Evolutionary conservation across 164 flowering plant species (phyloP).

Genomic region (Pachysandra terminalis): DNA sequence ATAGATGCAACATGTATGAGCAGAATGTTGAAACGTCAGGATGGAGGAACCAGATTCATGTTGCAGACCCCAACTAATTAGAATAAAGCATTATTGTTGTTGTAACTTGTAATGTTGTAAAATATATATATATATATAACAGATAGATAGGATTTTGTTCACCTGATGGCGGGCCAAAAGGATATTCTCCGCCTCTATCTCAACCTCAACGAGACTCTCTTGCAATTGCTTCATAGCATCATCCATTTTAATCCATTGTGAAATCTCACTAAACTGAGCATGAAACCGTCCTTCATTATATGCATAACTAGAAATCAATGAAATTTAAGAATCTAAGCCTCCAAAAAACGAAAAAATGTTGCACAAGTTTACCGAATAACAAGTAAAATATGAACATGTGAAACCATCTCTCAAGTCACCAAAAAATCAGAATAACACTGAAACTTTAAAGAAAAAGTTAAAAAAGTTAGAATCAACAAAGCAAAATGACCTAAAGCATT

Average conservation of each 20-base stretch:
- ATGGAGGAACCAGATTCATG: no score
- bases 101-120: no score
- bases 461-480: no score
- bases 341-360: no score
- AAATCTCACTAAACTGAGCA: not conserved
- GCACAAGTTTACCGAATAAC: not conserved
- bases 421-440: not conserved
- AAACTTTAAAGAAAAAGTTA: not conserved
- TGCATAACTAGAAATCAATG: not conserved
- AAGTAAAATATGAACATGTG: not conserved
- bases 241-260: constrained; percentile 39
- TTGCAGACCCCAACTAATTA: not conserved
- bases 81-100: no score
- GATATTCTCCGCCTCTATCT: constrained; percentile 73
- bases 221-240: constrained; percentile 50
- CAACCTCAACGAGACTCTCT: constrained; percentile 49
- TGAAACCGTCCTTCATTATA: not conserved
- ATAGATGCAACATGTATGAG: no score
- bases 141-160: not conserved
- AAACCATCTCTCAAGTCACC: not conserved
- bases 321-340: not conserved
- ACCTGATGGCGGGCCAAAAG: constrained; percentile 84
- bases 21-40: no score
- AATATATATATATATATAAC: no score
- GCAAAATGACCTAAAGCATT: no score